phyloP scores from a whole-genome alignment of 2,329 filamentous ascomycete genomes.

The Sporothrix curviconia region DNA sequence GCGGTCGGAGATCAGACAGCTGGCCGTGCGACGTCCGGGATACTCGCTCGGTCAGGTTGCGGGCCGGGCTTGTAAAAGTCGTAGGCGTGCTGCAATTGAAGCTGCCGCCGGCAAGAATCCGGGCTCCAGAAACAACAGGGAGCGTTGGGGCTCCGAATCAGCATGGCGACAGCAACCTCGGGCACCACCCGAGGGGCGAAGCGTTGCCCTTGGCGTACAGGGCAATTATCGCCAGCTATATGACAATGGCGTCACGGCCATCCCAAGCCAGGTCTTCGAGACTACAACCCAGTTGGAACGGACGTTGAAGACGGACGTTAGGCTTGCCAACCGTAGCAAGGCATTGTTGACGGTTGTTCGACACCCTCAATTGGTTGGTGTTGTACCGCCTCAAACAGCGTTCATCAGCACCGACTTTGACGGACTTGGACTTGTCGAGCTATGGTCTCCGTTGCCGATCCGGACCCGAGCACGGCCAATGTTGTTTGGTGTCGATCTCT shows the following conservation, averaged over 20 bases:
- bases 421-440: slow-evolving; percentile 84
- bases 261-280: slow-evolving; percentile 84
- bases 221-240: slow-evolving; percentile 77
- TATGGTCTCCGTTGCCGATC: slow-evolving; percentile 81
- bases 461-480: slow-evolving; percentile 78
- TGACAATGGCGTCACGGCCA: slow-evolving; percentile 71
- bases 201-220: slow-evolving; percentile 79
- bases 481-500: slow-evolving; percentile 69
- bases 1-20: slow-evolving; percentile 76
- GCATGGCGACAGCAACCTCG: slow-evolving; percentile 72
- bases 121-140: slow-evolving; percentile 69
- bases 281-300: slow-evolving; percentile 81
- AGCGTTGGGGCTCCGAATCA: slow-evolving; percentile 72
- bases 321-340: slow-evolving; percentile 84
- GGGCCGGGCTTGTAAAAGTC: slow-evolving; percentile 91
- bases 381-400: slow-evolving; percentile 76
- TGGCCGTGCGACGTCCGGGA: slow-evolving; percentile 78
- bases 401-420: slow-evolving; percentile 87
- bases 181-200: slow-evolving; percentile 72
- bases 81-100: slow-evolving; percentile 81
- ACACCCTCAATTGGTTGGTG: slow-evolving; percentile 77
- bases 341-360: slow-evolving; percentile 76
- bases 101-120: slow-evolving; percentile 70
- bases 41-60: slow-evolving; percentile 83
- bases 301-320: slow-evolving; percentile 77